phyloP scores from a whole-genome alignment of 2,329 filamentous ascomycete species.

The Dothiorella sarmentorum region DNA sequence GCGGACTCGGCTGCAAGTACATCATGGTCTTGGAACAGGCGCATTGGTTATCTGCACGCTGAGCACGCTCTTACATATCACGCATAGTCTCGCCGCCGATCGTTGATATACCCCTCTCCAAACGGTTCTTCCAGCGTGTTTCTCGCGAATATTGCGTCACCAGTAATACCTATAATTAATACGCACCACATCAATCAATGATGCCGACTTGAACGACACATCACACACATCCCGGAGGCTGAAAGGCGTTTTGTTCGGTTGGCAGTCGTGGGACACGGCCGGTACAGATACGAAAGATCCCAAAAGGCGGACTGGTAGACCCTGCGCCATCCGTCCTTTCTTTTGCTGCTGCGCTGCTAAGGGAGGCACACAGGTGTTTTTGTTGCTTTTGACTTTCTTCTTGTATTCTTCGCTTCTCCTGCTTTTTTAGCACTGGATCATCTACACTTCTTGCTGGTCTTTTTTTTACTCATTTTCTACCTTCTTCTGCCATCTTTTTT shows the following conservation, averaged over 20 bases:
- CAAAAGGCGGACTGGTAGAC: constrained; percentile 18
- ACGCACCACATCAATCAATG: constrained; percentile 8
- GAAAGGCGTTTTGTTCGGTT: constrained; percentile 19
- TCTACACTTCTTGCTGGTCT: constrained; percentile 9
- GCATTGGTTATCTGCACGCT: neutral
- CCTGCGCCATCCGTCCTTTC: constrained; percentile 19
- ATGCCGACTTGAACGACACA: constrained; percentile 15
- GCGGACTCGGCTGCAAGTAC: neutral
- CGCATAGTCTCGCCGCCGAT: constrained; percentile 10
- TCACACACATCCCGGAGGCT: constrained; percentile 16
- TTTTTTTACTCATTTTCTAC: neutral
- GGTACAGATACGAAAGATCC: constrained; percentile 19
- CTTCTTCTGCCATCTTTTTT: neutral
- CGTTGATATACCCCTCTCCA: constrained; percentile 16
- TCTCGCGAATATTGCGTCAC: constrained; percentile 14
- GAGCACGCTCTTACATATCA: constrained; percentile 9
- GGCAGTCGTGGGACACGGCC: constrained; percentile 17
- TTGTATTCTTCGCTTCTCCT: constrained; percentile 6
- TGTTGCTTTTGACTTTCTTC: neutral
- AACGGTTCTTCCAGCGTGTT: constrained; percentile 17
- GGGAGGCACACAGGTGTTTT: constrained; percentile 14
- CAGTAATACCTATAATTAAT: constrained; percentile 14
- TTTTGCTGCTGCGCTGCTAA: constrained; percentile 17
- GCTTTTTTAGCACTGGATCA: constrained; percentile 5
- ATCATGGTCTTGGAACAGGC: constrained; percentile 9